Conservation (phyloP, 78 protist genomes). For the Pelomyxa schiedti region DNA sequence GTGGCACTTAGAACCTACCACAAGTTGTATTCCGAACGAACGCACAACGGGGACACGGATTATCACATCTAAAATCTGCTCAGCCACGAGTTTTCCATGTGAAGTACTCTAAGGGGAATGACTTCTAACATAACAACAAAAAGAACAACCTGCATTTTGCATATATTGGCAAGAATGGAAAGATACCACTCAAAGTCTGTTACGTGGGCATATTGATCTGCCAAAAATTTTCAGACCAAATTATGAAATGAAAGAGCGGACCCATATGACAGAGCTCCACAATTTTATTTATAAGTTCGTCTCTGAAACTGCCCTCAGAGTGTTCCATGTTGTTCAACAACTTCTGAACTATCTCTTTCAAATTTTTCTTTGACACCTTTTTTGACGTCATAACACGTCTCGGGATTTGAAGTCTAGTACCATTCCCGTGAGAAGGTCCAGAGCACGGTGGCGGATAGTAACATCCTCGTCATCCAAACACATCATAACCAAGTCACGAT, state of each 20-base stretch:
- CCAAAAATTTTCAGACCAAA: no score
- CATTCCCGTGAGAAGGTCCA: constrained; percentile 77
- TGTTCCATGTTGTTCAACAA: constrained; percentile 39
- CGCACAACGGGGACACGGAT: constrained; percentile 59
- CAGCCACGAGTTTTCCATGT: constrained; percentile 57
- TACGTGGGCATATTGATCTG: constrained; percentile 51
- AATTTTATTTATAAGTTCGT: constrained; percentile 63
- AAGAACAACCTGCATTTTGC: background rate
- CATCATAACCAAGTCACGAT: constrained; percentile 44
- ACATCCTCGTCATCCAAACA: constrained; percentile 81
- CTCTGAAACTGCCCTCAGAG: constrained; percentile 51
- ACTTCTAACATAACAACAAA: background rate
- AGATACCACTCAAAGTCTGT: constrained; percentile 91
- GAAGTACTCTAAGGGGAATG: background rate
- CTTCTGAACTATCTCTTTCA: constrained; percentile 48
- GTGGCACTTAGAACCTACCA: constrained; percentile 2
- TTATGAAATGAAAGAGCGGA: no score
- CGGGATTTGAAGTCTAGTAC: no score
- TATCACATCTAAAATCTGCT: constrained; percentile 65
- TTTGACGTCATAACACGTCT: no score
- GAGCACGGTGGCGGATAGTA: constrained; percentile 80
- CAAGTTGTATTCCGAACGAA: constrained; percentile 1
- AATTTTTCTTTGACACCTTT: constrained; percentile 71
- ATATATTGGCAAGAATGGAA: background rate
- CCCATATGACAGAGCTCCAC: constrained; percentile 67